Evolutionary conservation across 148 eudicot species (phyloP).

Genomic region (Cornus controversa): DNA sequence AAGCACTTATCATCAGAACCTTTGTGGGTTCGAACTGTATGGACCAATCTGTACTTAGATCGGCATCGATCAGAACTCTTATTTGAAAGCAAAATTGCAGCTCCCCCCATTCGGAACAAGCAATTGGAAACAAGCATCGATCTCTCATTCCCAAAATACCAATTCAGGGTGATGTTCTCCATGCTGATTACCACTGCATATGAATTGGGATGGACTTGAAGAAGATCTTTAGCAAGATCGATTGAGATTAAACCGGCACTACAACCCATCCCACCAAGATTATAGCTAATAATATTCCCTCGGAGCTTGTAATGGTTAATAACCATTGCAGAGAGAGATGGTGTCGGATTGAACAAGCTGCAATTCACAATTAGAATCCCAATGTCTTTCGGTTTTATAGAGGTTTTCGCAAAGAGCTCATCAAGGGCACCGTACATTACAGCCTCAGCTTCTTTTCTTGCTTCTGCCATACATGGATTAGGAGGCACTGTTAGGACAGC

Average conservation of each 20-base stretch:
- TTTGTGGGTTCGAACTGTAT: constrained; percentile 50
- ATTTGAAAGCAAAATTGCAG: constrained; percentile 44
- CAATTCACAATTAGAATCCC: constrained; percentile 54
- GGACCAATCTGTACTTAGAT: constrained; percentile 42
- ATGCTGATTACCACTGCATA: constrained; percentile 48
- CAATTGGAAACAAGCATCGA: constrained; percentile 52
- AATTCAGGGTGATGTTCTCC: constrained; percentile 51
- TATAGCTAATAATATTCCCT: constrained; percentile 46
- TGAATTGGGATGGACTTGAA: constrained; percentile 46
- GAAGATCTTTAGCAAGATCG: constrained; percentile 50
- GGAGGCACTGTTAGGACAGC: constrained; percentile 48
- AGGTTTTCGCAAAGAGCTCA: constrained; percentile 46
- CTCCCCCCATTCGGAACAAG: constrained; percentile 54
- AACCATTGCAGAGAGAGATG: constrained; percentile 47
- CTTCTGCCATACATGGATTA: constrained; percentile 49
- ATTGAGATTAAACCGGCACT: constrained; percentile 54
- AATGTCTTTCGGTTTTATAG: constrained; percentile 49
- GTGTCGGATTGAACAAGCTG: constrained; percentile 53
- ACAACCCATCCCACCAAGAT: constrained; percentile 57
- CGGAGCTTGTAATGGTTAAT: constrained; percentile 47
- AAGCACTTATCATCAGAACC: constrained; percentile 49
- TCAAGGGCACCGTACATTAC: constrained; percentile 64
- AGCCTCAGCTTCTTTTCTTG: constrained; percentile 51
- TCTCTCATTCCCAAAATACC: constrained; percentile 52
- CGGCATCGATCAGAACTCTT: constrained; percentile 33